phyloP scores from a whole-genome alignment of 345 rosid species.

The Euphorbia pulcherrima region DNA sequence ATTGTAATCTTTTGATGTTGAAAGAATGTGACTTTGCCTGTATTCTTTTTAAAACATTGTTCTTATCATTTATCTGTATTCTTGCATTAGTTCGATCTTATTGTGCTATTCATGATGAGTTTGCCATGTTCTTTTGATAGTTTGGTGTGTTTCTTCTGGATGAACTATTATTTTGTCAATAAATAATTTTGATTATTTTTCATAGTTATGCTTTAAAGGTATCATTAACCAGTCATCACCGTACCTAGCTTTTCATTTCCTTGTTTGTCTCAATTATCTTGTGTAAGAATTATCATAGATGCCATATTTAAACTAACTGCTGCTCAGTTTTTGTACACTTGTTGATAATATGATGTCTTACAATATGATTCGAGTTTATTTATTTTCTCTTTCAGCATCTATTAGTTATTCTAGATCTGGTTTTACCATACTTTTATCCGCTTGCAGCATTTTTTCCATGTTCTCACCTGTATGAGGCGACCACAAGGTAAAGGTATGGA shows the following conservation, averaged over 20 bases:
- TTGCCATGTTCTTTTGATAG: background rate
- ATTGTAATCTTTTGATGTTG: background rate
- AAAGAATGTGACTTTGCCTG: constrained; percentile 3
- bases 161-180: background rate
- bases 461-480: constrained; percentile 76
- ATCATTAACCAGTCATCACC: background rate
- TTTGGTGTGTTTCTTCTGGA: background rate
- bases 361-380: background rate
- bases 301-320: background rate
- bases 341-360: background rate
- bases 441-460: constrained; percentile 86
- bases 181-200: background rate
- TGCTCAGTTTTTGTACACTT: background rate
- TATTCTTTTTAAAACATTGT: background rate
- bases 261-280: background rate
- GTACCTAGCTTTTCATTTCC: background rate
- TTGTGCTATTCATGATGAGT: background rate
- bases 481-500: constrained; percentile 95
- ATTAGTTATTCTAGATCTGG: constrained; percentile 8
- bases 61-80: background rate
- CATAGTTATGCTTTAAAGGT: background rate
- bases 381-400: constrained; percentile 1
- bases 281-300: background rate
- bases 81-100: background rate
- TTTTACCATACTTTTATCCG: constrained; percentile 21